phyloP scores from a whole-genome alignment of 768 basidiomycete species.

The Amanita inopinata region DNA sequence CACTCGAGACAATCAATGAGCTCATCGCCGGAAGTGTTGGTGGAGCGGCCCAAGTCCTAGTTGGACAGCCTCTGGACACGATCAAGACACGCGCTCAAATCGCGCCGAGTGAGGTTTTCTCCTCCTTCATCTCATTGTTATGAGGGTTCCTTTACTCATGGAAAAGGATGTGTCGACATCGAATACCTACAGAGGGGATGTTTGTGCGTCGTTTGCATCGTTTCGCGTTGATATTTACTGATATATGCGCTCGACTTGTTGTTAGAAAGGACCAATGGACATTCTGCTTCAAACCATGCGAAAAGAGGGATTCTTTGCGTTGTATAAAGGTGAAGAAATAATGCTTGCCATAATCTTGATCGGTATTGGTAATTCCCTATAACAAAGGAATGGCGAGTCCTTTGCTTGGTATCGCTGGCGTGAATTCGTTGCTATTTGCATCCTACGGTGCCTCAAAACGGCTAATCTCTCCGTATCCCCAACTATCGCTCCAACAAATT shows the following conservation, averaged over 20 bases:
- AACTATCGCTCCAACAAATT: conserved; percentile 69
- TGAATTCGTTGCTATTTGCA: conserved; percentile 92
- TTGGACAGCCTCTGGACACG: conserved; percentile 89
- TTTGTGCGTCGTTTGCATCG: conserved; percentile 48
- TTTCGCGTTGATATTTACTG: not conserved
- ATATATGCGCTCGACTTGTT: not conserved
- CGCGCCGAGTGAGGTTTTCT: conserved; percentile 54
- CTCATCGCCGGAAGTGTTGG: conserved; percentile 83
- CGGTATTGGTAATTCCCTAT: not conserved
- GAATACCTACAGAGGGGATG: conserved; percentile 54
- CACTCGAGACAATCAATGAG: conserved; percentile 54
- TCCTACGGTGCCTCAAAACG: conserved; percentile 78
- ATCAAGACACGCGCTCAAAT: conserved; percentile 85
- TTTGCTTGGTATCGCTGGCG: conserved; percentile 85
- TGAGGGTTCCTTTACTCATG: conserved; percentile 4
- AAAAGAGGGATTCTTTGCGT: conserved; percentile 85
- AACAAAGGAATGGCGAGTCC: conserved; percentile 80
- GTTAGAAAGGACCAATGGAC: conserved; percentile 88
- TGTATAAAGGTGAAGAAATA: conserved; percentile 73
- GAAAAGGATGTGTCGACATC: conserved; percentile 8
- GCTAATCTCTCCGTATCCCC: conserved; percentile 81
- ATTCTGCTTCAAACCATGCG: conserved; percentile 72
- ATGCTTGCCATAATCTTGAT: not conserved
- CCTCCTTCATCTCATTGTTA: conserved; percentile 1
- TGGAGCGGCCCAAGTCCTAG: conserved; percentile 90